A percentile compares a stretch with the other conserved stretches of the same genome.
These are phyloP conservation scores for Podila epicladia DNA, from an alignment of 192 early-diverging fungal species.

Conservation along the genomic window DNA sequence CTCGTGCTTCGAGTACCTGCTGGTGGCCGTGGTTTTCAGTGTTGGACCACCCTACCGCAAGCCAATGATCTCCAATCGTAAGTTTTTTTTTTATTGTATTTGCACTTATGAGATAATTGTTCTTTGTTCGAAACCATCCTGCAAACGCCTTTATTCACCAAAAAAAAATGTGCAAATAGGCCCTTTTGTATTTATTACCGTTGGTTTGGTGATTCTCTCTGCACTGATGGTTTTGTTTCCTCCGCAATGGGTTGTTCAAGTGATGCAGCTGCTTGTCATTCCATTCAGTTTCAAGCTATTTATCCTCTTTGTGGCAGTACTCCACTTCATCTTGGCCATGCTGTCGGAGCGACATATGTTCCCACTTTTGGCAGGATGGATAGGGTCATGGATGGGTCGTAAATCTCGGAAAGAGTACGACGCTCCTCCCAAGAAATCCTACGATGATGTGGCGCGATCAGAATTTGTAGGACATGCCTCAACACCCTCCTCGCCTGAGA, in stretches of 20 bases:
- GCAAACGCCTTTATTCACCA: neutral
- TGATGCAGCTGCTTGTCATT: conserved; percentile 76
- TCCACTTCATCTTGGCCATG: conserved; percentile 62
- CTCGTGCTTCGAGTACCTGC: conserved; percentile 93
- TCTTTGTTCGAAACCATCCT: neutral
- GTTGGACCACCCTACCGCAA: conserved; percentile 96
- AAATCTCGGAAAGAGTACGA: neutral
- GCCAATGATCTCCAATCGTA: conserved; percentile 88
- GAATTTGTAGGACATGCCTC: neutral
- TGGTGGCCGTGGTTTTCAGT: conserved; percentile 91
- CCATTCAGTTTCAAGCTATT: conserved; percentile 64
- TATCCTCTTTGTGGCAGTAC: conserved; percentile 65
- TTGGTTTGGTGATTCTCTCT: conserved; percentile 60
- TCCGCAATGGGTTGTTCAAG: conserved; percentile 49
- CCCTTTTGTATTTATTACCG: conserved; percentile 73
- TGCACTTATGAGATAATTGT: neutral
- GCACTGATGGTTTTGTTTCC: conserved; percentile 64
- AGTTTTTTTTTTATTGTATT: conserved; percentile 6
- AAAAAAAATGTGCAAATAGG: conserved; percentile 20
- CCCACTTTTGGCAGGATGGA: conserved; percentile 35
- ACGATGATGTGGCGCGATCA: neutral
- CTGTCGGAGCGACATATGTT: conserved; percentile 54
- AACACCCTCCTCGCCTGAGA: neutral
- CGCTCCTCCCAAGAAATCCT: neutral
- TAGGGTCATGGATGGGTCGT: conserved; percentile 16